These are phyloP conservation scores for Vigna angularis DNA, from an alignment of 306 rosid genomes.

Conservation along the genomic window DNA sequence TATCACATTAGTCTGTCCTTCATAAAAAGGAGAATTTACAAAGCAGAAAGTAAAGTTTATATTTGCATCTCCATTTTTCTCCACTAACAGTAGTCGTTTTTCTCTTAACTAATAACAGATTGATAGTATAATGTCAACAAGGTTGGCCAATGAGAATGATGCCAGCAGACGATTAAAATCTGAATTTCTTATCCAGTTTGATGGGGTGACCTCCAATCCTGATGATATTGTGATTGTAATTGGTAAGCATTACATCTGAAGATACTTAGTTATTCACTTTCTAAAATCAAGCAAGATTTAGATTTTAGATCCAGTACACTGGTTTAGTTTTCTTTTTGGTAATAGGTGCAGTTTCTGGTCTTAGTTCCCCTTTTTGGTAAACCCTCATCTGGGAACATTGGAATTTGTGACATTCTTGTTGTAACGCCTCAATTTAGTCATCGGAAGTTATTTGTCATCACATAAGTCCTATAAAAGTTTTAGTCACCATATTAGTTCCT, in stretches of 20 bases:
- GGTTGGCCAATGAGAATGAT: constrained; percentile 82
- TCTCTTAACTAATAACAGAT: constrained; percentile 59
- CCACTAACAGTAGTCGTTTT: constrained; percentile 21
- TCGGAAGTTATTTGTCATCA: not conserved
- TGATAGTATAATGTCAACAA: constrained; percentile 96
- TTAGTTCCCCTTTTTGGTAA: constrained; percentile 22
- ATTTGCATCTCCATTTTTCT: not conserved
- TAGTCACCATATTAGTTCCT: not conserved
- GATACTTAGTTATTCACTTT: constrained; percentile 24
- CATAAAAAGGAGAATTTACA: constrained; percentile 12
- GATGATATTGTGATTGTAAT: constrained; percentile 89
- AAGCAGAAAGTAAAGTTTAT: not conserved
- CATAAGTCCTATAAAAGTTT: not conserved
- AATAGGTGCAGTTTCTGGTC: constrained; percentile 3
- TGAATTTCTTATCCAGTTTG: constrained; percentile 96
- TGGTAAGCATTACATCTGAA: constrained; percentile 62
- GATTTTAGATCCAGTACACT: constrained; percentile 29
- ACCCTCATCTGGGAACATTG: not conserved
- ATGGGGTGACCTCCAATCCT: constrained; percentile 93
- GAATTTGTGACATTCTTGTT: not conserved
- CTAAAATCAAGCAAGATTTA: constrained; percentile 19
- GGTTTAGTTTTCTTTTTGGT: constrained; percentile 3
- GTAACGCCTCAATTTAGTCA: not conserved
- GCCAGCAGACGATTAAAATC: constrained; percentile 97
- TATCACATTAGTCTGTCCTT: constrained; percentile 17